These are phyloP conservation scores for Ruellia speciosa DNA, from an alignment of 305 asterid species.

Conservation along the genomic window DNA sequence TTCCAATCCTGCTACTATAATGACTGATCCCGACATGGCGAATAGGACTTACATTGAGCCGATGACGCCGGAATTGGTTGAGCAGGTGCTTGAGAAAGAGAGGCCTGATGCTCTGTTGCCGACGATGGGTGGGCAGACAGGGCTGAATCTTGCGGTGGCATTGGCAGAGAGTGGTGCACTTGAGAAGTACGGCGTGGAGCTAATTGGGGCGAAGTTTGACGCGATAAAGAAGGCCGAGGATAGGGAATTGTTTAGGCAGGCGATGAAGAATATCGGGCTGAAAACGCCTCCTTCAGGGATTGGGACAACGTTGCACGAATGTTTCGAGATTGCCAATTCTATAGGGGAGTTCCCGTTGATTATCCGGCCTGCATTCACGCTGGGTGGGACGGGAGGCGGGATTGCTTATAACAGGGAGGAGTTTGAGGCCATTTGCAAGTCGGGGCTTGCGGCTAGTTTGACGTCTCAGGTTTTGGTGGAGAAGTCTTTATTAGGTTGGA, in stretches of 20 bases:
- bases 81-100: slow-evolving; percentile 88
- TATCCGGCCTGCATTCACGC: slow-evolving; percentile 84
- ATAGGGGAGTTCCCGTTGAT: slow-evolving; percentile 94
- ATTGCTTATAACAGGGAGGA: slow-evolving; percentile 90
- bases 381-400: slow-evolving; percentile 97
- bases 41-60: slow-evolving; percentile 95
- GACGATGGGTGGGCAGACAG: slow-evolving; percentile 98
- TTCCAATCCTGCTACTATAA: slow-evolving; percentile 93
- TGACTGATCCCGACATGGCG: slow-evolving; percentile 92
- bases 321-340: slow-evolving; percentile 58
- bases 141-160: slow-evolving; percentile 86
- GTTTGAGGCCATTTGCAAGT: slow-evolving; percentile 88
- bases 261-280: slow-evolving; percentile 82
- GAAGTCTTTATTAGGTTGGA: slow-evolving; percentile 94
- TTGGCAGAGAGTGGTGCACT: slow-evolving; percentile 85
- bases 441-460: slow-evolving; percentile 91
- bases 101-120: slow-evolving; percentile 89
- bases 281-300: slow-evolving; percentile 93
- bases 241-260: slow-evolving; percentile 83
- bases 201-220: slow-evolving; percentile 86
- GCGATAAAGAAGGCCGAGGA: slow-evolving; percentile 97
- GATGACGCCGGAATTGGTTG: slow-evolving; percentile 86
- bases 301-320: slow-evolving; percentile 81
- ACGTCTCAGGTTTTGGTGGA: slow-evolving; percentile 91
- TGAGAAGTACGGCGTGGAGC: slow-evolving; percentile 83